These are phyloP conservation scores for Nitzschia sp. DNA, from an alignment of 108 stramenopile genomes.

Conservation along the genomic window DNA sequence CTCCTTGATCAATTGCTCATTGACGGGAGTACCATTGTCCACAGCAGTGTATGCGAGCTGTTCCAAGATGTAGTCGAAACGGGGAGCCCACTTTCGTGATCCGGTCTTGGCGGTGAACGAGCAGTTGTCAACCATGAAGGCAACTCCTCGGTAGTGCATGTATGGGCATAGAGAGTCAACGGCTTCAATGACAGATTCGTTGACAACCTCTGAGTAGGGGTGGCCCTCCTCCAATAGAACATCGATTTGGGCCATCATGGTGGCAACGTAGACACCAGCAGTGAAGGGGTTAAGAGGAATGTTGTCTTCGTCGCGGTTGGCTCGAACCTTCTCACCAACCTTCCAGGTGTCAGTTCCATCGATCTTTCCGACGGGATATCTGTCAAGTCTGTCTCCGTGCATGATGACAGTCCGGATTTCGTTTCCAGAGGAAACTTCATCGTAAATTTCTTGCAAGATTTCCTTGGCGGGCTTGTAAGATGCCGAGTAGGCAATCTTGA, in stretches of 20 bases:
- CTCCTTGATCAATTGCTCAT: conserved; percentile 81
- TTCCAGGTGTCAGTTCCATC: conserved; percentile 97
- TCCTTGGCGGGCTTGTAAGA: conserved; percentile 96
- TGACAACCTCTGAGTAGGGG: conserved; percentile 98
- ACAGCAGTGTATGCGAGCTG: conserved; percentile 97
- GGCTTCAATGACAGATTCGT: conserved; percentile 98
- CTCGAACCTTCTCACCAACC: conserved; percentile 95
- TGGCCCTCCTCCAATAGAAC: conserved; percentile 95
- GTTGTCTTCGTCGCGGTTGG: conserved; percentile 91
- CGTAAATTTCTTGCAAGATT: conserved; percentile 98
- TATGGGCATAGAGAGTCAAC: conserved; percentile 98
- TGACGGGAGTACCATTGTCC: conserved; percentile 90
- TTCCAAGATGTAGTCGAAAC: conserved; percentile 98
- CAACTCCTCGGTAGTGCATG: conserved; percentile 99
- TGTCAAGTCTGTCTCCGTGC: conserved; percentile 89
- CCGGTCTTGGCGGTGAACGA: conserved; percentile 98
- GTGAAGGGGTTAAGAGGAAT: conserved; percentile 99
- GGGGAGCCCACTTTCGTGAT: conserved; percentile 97
- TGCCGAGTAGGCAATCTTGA: conserved; percentile 93
- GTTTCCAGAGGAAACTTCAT: conserved; percentile 96
- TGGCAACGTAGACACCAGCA: conserved; percentile 97
- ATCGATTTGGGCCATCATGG: conserved; percentile 99
- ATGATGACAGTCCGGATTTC: conserved; percentile 98
- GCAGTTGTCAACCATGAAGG: conserved; percentile 99
- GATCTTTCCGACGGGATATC: conserved; percentile 97